Base-by-base conservation (phyloP, 768 basidiomycete genomes). In the Rubroboletus satanas region DNA sequence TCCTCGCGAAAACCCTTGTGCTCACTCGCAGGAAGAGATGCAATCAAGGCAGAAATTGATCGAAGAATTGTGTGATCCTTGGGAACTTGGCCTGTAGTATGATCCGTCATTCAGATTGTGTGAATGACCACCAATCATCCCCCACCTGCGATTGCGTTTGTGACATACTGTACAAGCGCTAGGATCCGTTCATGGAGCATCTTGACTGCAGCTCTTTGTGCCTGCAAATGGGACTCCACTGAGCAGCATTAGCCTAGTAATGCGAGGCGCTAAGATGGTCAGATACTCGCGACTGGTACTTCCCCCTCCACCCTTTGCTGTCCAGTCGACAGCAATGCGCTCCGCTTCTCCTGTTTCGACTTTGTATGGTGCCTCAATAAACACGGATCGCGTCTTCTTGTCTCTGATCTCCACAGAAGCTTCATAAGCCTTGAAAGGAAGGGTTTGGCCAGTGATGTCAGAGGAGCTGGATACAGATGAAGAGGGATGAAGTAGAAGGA, bases 281-380 rank as follows among this genome's bases (percentile, higher is more conserved):
- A 23, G 35, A 46, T 45, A 77, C 89, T 73, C 61, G 93, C 93
- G 74, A 59, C 85, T 90, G 14, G 85, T 90, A 41, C 86, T 88
- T 58, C 85, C 88, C 29, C 83, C 89, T 45, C 92, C 90, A 9
- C 90, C 90, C 68, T 85, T 84, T 26, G 91, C 89, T 3, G 91
- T 91, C 81, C 93, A 96, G 69, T 98, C 96, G 0, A 99, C 97
- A 7, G 97, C 97, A 58, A 99, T 98, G 37, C 97, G 85, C 69
- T 99, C 97, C 15, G 97, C 97, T 73, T 99, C 97, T 33, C 96
- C 97, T 0, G 96, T 98, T 72, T 98, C 96, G 17, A 99, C 88
- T 47, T 83, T 87, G 73, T 87, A 98, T 4, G 87, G 75, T 1
- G 87, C 90, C 64, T 93, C 88, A 43, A 96, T 83, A 63, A 90